These are phyloP conservation scores for Chenopodium formosanum DNA, from an alignment of 148 eudicot species.

Conservation along the genomic window DNA sequence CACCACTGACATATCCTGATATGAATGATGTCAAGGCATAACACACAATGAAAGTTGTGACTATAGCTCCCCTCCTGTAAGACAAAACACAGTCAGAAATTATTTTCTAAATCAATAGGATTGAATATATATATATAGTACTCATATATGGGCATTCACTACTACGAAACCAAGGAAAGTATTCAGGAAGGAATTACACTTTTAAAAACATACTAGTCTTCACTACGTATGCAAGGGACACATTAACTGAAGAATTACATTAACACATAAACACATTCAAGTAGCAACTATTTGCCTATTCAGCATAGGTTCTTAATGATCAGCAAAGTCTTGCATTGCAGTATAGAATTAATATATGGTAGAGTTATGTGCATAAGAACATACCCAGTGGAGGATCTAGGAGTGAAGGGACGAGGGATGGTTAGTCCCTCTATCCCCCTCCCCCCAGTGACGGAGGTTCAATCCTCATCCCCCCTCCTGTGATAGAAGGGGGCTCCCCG, in stretches of 20 bases:
- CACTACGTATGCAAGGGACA: background rate
- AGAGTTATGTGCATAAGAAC: background rate
- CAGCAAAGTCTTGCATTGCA: background rate
- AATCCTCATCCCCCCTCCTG: no score
- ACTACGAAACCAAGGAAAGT: background rate
- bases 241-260: background rate
- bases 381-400: no score
- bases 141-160: background rate
- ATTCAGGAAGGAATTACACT: background rate
- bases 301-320: background rate
- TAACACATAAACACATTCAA: background rate
- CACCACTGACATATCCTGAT: slow-evolving; percentile 85
- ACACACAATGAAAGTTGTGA: slow-evolving; percentile 71
- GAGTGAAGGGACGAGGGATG: no score
- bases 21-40: slow-evolving; percentile 82
- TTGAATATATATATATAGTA: background rate
- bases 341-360: background rate
- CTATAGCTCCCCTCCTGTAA: slow-evolving; percentile 83
- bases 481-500: no score
- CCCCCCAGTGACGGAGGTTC: no score
- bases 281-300: slow-evolving; percentile 3
- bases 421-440: no score
- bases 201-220: background rate
- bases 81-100: slow-evolving; percentile 6
- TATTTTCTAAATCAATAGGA: background rate